Base-by-base conservation (phyloP, 169 alveolate genomes). In the Cryptosporidium xiaoi region DNA sequence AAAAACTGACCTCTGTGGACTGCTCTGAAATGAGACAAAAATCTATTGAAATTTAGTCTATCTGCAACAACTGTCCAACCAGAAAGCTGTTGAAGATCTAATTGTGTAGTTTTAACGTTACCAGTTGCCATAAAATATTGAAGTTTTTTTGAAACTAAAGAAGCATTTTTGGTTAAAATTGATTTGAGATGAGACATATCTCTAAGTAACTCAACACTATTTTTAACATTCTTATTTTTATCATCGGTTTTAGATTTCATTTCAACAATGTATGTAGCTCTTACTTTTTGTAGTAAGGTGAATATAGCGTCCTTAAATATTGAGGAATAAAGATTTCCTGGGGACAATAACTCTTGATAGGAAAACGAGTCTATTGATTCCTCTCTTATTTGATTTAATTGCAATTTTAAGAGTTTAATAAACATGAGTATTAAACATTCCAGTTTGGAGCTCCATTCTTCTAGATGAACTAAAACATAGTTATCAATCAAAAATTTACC, bases 1-100 rank as follows among this genome's bases (percentile, higher is more conserved):
- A 99, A 99, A 92, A 97, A 97, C 53, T 96, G 96, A 15, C 99
- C 99, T 89, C 99, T 94, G 91, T 99, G 99, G n/a, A 99, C 96
- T 29, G 99, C 96, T 84, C 99, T 93, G 83, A 99, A 98, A 92
- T 98, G 99, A 31, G 99, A 95, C 51, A 98, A 87, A 93, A 96
- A 98, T 82, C 99, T 96, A 90, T 96, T 95, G 83, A 95, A 95
- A 90, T 99, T 98, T 83, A 99, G 92, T 93, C 98, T 97, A 91
- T 99, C 99, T 3, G 99, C 99, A 2, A 97, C 97, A 24, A 98
- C 95, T 20, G 99, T 96, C 94, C 97, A 98, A 12, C 99, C 99
- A n/a, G 98, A 93, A 65, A 95, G 96, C 92, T 98, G 97, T 92
- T 92, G 94, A 68, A 94, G 83, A 89, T 95, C 98, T 15, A 94